phyloP scores from a whole-genome alignment of 106 monocot species.

The Posidonia australis region DNA sequence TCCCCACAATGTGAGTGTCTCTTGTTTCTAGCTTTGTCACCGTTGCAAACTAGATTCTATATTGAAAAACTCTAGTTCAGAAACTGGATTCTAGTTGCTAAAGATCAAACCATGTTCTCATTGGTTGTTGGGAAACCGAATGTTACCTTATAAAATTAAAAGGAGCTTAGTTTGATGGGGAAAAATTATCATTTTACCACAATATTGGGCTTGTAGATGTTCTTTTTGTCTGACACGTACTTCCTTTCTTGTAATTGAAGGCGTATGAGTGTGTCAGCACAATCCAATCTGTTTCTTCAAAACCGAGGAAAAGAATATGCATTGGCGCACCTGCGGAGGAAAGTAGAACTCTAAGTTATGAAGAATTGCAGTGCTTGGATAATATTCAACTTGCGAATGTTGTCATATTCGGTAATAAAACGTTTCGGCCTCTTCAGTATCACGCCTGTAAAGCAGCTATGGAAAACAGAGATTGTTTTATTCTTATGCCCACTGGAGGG shows the following conservation, averaged over 20 bases:
- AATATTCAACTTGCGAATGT: constrained; percentile 70
- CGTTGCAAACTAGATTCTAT: neutral
- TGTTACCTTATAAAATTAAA: no score
- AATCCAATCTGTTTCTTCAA: constrained; percentile 12
- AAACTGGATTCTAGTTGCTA: no score
- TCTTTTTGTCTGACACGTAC: neutral
- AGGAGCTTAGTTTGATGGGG: neutral
- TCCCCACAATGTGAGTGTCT: neutral
- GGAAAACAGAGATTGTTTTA: constrained; percentile 77
- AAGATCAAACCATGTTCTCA: no score
- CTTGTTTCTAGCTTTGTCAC: neutral
- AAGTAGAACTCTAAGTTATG: constrained; percentile 37
- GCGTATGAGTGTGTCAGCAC: constrained; percentile 9
- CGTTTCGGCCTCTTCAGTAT: constrained; percentile 65
- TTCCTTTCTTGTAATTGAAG: constrained; percentile 14
- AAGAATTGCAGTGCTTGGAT: constrained; percentile 50
- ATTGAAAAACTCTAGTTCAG: neutral
- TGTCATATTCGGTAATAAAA: constrained; percentile 79
- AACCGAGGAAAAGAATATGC: constrained; percentile 8
- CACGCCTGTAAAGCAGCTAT: constrained; percentile 72
- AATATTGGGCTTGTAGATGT: neutral
- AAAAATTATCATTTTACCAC: neutral
- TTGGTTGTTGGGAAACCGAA: no score
- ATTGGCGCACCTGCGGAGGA: constrained; percentile 5
- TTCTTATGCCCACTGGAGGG: constrained; percentile 98